Percentiles rank a stretch among this genome's conserved stretches.
phyloP scores from a whole-genome alignment of 2,329 filamentous ascomycete genomes.

The Cladosporium sp. region DNA sequence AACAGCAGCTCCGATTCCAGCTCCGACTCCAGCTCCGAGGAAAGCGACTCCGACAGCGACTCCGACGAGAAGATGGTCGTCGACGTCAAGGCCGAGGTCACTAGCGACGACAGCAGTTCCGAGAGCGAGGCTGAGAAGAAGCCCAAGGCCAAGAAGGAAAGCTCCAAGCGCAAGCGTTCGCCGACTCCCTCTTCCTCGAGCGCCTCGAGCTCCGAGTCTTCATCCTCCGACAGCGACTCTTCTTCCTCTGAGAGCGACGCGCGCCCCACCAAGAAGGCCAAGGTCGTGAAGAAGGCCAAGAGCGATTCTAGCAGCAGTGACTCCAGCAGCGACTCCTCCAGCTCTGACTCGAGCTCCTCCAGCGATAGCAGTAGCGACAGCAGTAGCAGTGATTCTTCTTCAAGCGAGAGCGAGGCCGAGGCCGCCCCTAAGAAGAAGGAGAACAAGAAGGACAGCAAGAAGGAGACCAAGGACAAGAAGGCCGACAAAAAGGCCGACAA shows the following conservation, averaged over 20 bases:
- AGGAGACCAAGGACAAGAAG: slow-evolving; percentile 7
- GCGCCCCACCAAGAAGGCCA: slow-evolving; percentile 28
- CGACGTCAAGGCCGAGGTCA: slow-evolving; percentile 3
- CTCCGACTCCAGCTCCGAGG: slow-evolving; percentile 14
- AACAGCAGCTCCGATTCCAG: slow-evolving; percentile 9
- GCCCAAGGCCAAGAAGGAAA: slow-evolving; percentile 6
- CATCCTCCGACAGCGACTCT: slow-evolving; percentile 19
- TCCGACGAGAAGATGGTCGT: slow-evolving; percentile 14
- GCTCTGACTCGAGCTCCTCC: slow-evolving; percentile 46
- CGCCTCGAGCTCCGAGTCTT: slow-evolving; percentile 18
- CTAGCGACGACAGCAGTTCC: slow-evolving; percentile 13
- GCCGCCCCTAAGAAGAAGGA: slow-evolving; percentile 15
- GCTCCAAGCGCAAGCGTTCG: slow-evolving; percentile 16
- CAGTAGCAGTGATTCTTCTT: slow-evolving; percentile 15
- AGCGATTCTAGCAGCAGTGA: slow-evolving; percentile 13
- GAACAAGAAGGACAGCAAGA: slow-evolving; percentile 20
- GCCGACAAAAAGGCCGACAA: slow-evolving; percentile 24
- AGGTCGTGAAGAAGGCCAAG: slow-evolving; percentile 17
- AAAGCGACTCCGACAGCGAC: slow-evolving; percentile 21
- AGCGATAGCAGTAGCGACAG: slow-evolving; percentile 28
- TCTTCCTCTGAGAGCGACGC: slow-evolving; percentile 22
- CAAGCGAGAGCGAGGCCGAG: slow-evolving; percentile 18
- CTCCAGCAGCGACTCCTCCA: slow-evolving; percentile 30
- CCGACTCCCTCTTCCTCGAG: slow-evolving; percentile 6
- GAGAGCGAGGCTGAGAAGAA: slow-evolving; percentile 6